phyloP scores from a whole-genome alignment of 192 early-diverging fungal species.

The Coemansia sp. region DNA sequence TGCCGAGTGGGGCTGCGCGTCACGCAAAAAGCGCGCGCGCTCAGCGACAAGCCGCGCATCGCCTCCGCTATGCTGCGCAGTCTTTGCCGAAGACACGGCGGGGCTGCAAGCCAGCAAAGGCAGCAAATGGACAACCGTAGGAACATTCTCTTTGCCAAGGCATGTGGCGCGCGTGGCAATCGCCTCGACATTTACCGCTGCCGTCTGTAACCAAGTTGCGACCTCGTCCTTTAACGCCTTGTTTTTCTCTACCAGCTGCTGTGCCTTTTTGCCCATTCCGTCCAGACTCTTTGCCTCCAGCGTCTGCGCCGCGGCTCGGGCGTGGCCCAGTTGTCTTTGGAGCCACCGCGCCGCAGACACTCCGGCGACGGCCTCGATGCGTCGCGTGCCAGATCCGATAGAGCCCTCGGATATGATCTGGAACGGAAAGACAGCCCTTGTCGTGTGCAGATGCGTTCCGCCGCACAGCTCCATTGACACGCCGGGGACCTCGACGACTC shows the following conservation, averaged over 20 bases:
- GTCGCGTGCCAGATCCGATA: slow-evolving; percentile 93
- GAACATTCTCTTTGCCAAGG: slow-evolving; percentile 16
- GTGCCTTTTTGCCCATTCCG: slow-evolving; percentile 57
- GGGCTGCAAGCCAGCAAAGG: background rate
- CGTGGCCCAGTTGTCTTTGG: slow-evolving; percentile 64
- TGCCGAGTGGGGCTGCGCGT: slow-evolving; percentile 25
- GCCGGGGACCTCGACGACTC: slow-evolving; percentile 82
- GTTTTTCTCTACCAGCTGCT: slow-evolving; percentile 15
- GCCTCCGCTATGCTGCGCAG: slow-evolving; percentile 2
- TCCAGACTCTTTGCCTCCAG: slow-evolving; percentile 62
- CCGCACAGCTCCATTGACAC: slow-evolving; percentile 94
- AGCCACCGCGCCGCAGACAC: slow-evolving; percentile 71
- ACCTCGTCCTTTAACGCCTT: slow-evolving; percentile 17
- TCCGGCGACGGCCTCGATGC: slow-evolving; percentile 93
- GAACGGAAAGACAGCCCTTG: slow-evolving; percentile 84
- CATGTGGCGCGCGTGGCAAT: slow-evolving; percentile 28
- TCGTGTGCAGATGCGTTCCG: slow-evolving; percentile 89
- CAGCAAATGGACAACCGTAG: slow-evolving; percentile 27
- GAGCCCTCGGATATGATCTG: slow-evolving; percentile 80
- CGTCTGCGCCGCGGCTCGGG: slow-evolving; percentile 57
- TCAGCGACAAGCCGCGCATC: slow-evolving; percentile 29
- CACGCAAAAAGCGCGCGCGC: slow-evolving; percentile 29
- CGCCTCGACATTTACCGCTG: slow-evolving; percentile 21
- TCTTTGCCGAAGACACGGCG: background rate
- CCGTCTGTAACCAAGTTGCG: slow-evolving; percentile 31